Evolutionary conservation across 495 filamentous ascomycete species (phyloP).

Genomic region (Aspergillus panamensis): DNA sequence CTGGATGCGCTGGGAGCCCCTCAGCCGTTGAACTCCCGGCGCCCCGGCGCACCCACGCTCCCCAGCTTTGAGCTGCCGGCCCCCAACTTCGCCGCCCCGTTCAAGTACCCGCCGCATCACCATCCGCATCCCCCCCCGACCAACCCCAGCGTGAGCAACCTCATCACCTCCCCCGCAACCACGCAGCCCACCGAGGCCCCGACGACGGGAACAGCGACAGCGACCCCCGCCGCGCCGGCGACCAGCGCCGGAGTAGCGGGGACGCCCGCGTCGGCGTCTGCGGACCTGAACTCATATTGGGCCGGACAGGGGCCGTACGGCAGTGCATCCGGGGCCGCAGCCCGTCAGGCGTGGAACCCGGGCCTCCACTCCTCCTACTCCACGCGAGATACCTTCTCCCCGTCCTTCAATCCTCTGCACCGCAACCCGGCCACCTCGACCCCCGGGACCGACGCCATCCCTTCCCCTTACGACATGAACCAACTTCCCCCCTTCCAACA

Average conservation of each 20-base stretch:
- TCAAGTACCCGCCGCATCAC: conserved; percentile 45
- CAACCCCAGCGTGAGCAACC: conserved; percentile 57
- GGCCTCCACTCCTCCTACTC: conserved; percentile 38
- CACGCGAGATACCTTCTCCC: conserved; percentile 53
- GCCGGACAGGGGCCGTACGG: conserved; percentile 52
- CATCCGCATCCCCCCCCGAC: conserved; percentile 40
- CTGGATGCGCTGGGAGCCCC: conserved; percentile 40
- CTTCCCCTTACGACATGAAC: conserved; percentile 58
- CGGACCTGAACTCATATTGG: conserved; percentile 48
- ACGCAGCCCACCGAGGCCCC: conserved; percentile 57
- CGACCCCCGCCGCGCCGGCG: conserved; percentile 33
- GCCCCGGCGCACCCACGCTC: conserved; percentile 57
- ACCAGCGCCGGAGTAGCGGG: conserved; percentile 46
- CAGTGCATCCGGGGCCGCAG: conserved; percentile 44
- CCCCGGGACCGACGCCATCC: conserved; percentile 43
- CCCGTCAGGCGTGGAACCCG: conserved; percentile 44
- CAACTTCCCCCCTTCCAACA: conserved; percentile 55
- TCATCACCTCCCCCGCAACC: conserved; percentile 59
- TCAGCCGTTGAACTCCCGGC: conserved; percentile 53
- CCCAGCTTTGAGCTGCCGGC: conserved; percentile 62
- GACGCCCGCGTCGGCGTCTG: conserved; percentile 12
- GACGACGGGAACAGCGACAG: conserved; percentile 39
- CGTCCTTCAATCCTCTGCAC: conserved; percentile 43
- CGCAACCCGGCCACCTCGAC: conserved; percentile 52
- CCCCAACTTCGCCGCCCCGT: conserved; percentile 35